These are phyloP conservation scores for Petasospora fabianii DNA, from an alignment of 1,139 yeast genomes.

Conservation along the genomic window DNA sequence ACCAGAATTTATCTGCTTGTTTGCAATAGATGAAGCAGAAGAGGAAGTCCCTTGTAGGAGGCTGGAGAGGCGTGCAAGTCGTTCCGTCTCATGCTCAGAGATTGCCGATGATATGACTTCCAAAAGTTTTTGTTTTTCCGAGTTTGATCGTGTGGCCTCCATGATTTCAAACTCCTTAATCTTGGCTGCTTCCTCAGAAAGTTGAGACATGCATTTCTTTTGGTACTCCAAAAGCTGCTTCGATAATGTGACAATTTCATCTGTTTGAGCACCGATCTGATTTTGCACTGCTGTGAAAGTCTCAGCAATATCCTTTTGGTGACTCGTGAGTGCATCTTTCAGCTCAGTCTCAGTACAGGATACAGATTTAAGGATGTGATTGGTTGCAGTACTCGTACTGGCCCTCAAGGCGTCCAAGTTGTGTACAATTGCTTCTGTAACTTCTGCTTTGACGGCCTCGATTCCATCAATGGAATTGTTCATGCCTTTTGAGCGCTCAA, in stretches of 20 bases:
- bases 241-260: constrained; percentile 18
- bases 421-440: constrained; percentile 14
- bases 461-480: constrained; percentile 13
- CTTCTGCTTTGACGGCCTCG: constrained; percentile 15
- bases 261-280: constrained; percentile 19
- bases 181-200: constrained; percentile 11
- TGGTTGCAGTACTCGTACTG: background rate
- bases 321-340: background rate
- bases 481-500: constrained; percentile 1
- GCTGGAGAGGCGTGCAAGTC: background rate
- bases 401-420: constrained; percentile 10
- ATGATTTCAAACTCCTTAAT: constrained; percentile 12
- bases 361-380: background rate
- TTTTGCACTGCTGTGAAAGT: constrained; percentile 12
- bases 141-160: constrained; percentile 7
- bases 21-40: constrained; percentile 4
- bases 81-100: constrained; percentile 13
- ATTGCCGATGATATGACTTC: constrained; percentile 12
- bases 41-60: background rate
- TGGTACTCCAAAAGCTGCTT: constrained; percentile 16
- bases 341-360: background rate
- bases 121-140: constrained; percentile 10
- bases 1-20: constrained; percentile 15
- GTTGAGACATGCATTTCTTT: constrained; percentile 8
- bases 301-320: constrained; percentile 3